Evolutionary conservation across 2,329 filamentous ascomycete genomes (phyloP), one percentile per base, ranked within the genome.

Genomic region (Aspergillus intermedius): DNA sequence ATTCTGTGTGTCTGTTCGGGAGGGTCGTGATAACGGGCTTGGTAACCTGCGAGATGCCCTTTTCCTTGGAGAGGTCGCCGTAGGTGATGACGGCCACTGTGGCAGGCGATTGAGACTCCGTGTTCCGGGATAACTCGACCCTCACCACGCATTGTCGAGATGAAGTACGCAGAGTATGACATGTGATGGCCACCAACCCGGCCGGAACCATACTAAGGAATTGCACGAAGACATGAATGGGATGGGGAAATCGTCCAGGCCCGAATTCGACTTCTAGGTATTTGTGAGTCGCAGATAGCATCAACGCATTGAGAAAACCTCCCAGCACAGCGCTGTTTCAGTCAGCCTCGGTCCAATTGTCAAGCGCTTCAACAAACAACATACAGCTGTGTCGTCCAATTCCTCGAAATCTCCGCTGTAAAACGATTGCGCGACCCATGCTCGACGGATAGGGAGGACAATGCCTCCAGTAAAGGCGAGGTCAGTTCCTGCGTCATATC

Each of bases 311-410:
- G 7, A 54, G 49, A 25, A 54, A 60, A 3, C 57, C 57, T 15
- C 57, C 57, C 47, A 60, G 47, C 10, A 58, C 50, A 28, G 57
- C 57, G 47, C 57, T 60, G 23, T 44, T 42, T 42, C 34, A 37
- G 50, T 59, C 45, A 52, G 49, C 46, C 23, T 44, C 17, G 10
- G 15, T 40, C 10, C 19, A 21, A 19, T 22, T 40, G 17, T 22
- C 41, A 13, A 41, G n/a, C 13, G 17, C n/a, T 39, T 22, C 17
- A 19, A 19, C 17, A 19, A 19, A 19, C 41, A 28, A 50, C 54
- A 44, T 58, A 59, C 57, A 58, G 54, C 45, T 59, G 57, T 8
- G 55, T 57, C 21, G 54, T 55, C 55, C 57, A 59, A 48, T 58
- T 52, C 8, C 21, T 50, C 12, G 55, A 45, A 21, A 59, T 50